phyloP scores from a whole-genome alignment of 345 rosid species.

The Conringia planisiliqua region DNA sequence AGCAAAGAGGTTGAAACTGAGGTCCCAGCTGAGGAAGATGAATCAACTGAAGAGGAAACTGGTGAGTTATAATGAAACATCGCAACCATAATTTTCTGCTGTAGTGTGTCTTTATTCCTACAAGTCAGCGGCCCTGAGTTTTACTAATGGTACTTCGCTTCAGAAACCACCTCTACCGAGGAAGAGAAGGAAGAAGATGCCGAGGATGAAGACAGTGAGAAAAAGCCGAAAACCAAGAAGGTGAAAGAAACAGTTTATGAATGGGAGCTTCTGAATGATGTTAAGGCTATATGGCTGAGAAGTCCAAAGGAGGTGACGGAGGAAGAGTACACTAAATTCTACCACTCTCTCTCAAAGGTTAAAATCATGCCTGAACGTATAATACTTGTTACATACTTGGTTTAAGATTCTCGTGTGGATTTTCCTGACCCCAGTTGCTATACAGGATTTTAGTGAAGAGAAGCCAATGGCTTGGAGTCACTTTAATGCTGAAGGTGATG shows the following conservation, averaged over 20 bases:
- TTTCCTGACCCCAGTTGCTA: conserved; percentile 21
- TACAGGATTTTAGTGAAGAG: conserved; percentile 81
- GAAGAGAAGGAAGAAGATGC: conserved; percentile 65
- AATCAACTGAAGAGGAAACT: conserved; percentile 71
- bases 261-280: conserved; percentile 96
- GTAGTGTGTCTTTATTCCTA: not conserved
- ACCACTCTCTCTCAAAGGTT: conserved; percentile 87
- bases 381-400: not conserved
- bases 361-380: not conserved
- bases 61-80: conserved; percentile 35
- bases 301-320: conserved; percentile 95
- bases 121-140: not conserved
- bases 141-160: conserved; percentile 29
- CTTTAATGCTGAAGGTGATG: conserved; percentile 95
- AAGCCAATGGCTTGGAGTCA: conserved; percentile 95
- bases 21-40: conserved; percentile 87
- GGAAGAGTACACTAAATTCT: conserved; percentile 89
- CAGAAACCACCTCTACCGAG: conserved; percentile 55
- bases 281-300: conserved; percentile 96
- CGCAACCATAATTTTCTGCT: not conserved
- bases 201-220: conserved; percentile 72
- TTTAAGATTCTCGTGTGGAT: not conserved
- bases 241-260: conserved; percentile 78
- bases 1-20: conserved; percentile 92
- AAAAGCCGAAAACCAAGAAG: conserved; percentile 74